phyloP scores from a whole-genome alignment of 1,284 basidiomycete genomes.

The Mycosarcoma mackinlayi region DNA sequence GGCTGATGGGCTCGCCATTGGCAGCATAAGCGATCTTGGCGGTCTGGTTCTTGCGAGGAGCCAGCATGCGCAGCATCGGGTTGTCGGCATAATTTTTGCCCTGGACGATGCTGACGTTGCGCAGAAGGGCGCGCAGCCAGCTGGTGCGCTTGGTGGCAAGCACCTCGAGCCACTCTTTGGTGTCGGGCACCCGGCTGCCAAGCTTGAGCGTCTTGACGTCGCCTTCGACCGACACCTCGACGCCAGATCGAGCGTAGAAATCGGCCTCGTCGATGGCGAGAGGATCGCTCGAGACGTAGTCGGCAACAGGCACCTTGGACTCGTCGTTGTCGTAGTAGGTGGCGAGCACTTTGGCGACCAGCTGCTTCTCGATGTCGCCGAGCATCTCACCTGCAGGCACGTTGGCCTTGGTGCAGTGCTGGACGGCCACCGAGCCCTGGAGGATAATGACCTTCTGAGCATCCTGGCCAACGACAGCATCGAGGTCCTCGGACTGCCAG shows the following conservation, averaged over 20 bases:
- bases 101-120: conserved; percentile 77
- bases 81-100: conserved; percentile 79
- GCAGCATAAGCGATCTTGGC: conserved; percentile 74
- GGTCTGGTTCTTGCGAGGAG: conserved; percentile 82
- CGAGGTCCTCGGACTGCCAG: conserved; percentile 98
- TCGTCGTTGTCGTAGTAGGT: conserved; percentile 83
- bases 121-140: conserved; percentile 89
- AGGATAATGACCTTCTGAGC: conserved; percentile 97
- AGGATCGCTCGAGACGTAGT: conserved; percentile 80
- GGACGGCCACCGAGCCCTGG: conserved; percentile 93
- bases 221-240: conserved; percentile 74
- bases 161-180: conserved; percentile 81
- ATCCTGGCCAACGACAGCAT: conserved; percentile 92
- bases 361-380: conserved; percentile 82
- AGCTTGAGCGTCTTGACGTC: conserved; percentile 48
- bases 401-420: conserved; percentile 86
- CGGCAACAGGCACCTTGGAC: conserved; percentile 81
- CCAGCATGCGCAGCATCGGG: conserved; percentile 85
- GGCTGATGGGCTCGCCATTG: conserved; percentile 71
- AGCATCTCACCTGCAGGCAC: conserved; percentile 93
- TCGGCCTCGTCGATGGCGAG: conserved; percentile 69
- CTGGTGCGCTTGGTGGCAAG: conserved; percentile 82
- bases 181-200: conserved; percentile 42
- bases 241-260: conserved; percentile 68
- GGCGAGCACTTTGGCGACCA: conserved; percentile 84